Evolutionary conservation across 1,284 basidiomycete genomes (phyloP).

Genomic region (Malassezia japonica): DNA sequence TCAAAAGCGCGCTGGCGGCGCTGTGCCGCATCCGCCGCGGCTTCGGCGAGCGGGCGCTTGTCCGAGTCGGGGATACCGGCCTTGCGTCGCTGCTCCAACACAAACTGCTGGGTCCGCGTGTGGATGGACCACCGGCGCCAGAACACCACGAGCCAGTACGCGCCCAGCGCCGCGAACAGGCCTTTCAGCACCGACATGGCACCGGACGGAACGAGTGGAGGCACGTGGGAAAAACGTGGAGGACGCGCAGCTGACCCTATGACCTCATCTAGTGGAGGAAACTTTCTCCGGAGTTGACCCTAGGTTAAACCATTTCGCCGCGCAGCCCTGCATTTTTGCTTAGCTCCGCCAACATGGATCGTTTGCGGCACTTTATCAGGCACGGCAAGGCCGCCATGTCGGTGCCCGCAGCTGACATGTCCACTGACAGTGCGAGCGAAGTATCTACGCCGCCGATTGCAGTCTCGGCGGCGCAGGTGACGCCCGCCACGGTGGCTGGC

Average conservation of each 20-base stretch:
- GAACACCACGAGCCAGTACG: conserved; percentile 5
- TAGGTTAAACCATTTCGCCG: neutral
- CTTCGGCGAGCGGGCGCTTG: conserved; percentile 7
- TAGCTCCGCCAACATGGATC: conserved; percentile 18
- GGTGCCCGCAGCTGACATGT: neutral
- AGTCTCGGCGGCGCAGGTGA: neutral
- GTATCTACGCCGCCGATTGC: neutral
- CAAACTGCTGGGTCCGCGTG: conserved; percentile 8
- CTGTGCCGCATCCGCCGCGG: conserved; percentile 6
- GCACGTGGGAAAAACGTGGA: too few species aligned
- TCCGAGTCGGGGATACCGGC: conserved; percentile 16
- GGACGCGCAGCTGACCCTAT: too few species aligned
- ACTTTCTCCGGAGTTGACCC: too few species aligned
- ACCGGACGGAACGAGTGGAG: too few species aligned
- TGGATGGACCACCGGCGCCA: conserved; percentile 12
- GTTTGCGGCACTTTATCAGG: conserved; percentile 41
- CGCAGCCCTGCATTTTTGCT: too few species aligned
- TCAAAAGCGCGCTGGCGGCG: conserved; percentile 9
- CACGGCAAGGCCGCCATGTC: conserved; percentile 34
- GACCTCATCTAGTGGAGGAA: too few species aligned
- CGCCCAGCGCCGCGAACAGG: conserved; percentile 6
- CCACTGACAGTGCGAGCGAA: neutral
- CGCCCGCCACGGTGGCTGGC: conserved; percentile 16
- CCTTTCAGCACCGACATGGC: too few species aligned
- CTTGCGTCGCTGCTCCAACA: conserved; percentile 14